Base-by-base conservation (phyloP, 768 basidiomycete genomes). In the Suillus lakei region DNA sequence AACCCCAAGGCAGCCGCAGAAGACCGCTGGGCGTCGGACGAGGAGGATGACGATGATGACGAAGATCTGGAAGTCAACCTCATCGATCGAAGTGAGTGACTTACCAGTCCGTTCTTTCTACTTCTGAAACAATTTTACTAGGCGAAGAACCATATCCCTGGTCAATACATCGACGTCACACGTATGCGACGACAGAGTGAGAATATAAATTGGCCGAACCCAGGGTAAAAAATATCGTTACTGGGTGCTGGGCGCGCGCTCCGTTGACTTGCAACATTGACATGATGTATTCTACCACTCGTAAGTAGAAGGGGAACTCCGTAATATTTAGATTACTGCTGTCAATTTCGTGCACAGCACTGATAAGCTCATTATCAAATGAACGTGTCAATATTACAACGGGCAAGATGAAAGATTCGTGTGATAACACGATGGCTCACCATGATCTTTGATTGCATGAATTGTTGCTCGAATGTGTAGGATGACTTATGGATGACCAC, bases 151-250 rank as follows among this genome's bases (percentile, higher is more conserved):
- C 80, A 15, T 90, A 87, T 82, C 90, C 90, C 90, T 0, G 88
- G 88, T 8, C 86, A 91, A 71, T 92, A 91, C 71, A 86, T 92
- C 67, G 92, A 94, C 73, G 80, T 93, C 21, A 92, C 86, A 13
- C 83, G 85, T 34, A 81, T 85, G 61, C 82, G 85, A 69, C 81
- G 86, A 64, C 81, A 81, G 55, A 83, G 85, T 48, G 86, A 88
- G 70, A 77, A 78, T 50, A 83, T 89, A 62, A 86, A 84, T 62
- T 94, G 92, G 92, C 91, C 91, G 12, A 80, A 91, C 63, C 92
- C 92, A 0, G 83, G 81, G 26, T 91, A 72, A 81, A 55, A 41
- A 13, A 21, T n/a, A n/a, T 5, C 9, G 21, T 59, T 38, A 28
- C 18, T 21, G 26, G 6, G 21, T 18, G 3, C 48, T 15, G 26